Evolutionary conservation across 805 yeast genomes (phyloP), one percentile per base, ranked within the genome.

Genomic region (Hanseniaspora meyeri): DNA sequence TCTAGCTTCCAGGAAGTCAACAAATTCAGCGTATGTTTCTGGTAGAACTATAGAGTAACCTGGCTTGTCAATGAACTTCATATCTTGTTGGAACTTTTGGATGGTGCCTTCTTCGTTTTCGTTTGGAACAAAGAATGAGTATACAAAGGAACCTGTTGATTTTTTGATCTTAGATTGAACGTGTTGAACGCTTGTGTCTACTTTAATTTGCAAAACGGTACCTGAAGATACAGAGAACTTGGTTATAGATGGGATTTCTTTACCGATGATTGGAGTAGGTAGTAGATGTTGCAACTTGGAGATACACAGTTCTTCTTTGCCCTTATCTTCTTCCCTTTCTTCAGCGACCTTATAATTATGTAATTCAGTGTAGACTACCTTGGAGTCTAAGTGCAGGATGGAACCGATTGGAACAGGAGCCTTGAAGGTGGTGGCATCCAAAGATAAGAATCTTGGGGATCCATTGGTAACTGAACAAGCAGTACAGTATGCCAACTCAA

Each of bases 371-470:
- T 90, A 88, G 27, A 85, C 87, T 8, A 90, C 87, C 20, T 83
- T 74, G 0, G 97, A 93, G 55, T 80, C 77, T 81, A 88, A 80
- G 60, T 82, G 85, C 59, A 90, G 72, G 9, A 91, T 95, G 1
- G 90, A 82, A 1, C 97, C 97, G 17, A 90, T 96, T 1, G 97
- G 97, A 8, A 90, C 97, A 2, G 97, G 97, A 19, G 90, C 85
- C 64, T 85, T 82, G 76, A 90, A 90, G 27, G 95, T 85, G 45
- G 96, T 88, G 24, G 93, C 84, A 67, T 90, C 97, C 62, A 90
- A 76, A 1, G 95, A 85, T 11, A 88, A 86, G 62, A 90, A 90
- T 66, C 96, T 76, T 45, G 97, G 96, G 59, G 84, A 81, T 16
- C 91, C 82, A 61, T 81, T 82, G 1, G 96, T 75, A 64, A 90